Evolutionary conservation across 2,329 filamentous ascomycete species (phyloP).

Genomic region (Huntiella bhutanensis): DNA sequence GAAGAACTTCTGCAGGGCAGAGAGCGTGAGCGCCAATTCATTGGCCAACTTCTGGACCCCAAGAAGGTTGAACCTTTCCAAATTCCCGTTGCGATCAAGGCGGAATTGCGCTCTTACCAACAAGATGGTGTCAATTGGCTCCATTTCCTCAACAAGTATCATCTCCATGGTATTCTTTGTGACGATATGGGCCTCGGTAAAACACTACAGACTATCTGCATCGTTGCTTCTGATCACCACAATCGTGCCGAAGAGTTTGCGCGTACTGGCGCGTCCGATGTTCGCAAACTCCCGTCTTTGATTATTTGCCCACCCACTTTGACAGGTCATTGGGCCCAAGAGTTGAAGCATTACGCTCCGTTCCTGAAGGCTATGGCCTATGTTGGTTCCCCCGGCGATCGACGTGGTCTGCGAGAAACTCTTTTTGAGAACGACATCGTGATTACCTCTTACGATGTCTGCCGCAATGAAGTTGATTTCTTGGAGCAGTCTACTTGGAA

Average conservation of each 20-base stretch:
- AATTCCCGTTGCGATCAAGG: constrained; percentile 93
- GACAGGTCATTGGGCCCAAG: constrained; percentile 96
- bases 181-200: constrained; percentile 99
- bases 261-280: constrained; percentile 61
- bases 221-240: constrained; percentile 94
- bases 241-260: constrained; percentile 77
- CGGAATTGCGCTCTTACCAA: constrained; percentile 87
- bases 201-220: constrained; percentile 91
- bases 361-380: constrained; percentile 83
- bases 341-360: constrained; percentile 86
- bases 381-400: constrained; percentile 70
- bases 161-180: constrained; percentile 92
- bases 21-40: constrained; percentile 89
- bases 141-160: constrained; percentile 92
- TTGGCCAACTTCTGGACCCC: constrained; percentile 84
- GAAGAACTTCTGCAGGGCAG: constrained; percentile 73
- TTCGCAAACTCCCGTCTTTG: constrained; percentile 64
- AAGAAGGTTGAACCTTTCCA: constrained; percentile 91
- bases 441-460: constrained; percentile 95
- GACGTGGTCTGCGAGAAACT: constrained; percentile 47
- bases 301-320: constrained; percentile 93
- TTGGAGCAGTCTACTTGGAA: constrained; percentile 81
- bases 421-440: constrained; percentile 75
- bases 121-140: constrained; percentile 99
- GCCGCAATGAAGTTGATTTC: constrained; percentile 81